These are phyloP conservation scores for Plasmodium knowlesi DNA, from an alignment of 169 alveolate species.

Conservation along the genomic window DNA sequence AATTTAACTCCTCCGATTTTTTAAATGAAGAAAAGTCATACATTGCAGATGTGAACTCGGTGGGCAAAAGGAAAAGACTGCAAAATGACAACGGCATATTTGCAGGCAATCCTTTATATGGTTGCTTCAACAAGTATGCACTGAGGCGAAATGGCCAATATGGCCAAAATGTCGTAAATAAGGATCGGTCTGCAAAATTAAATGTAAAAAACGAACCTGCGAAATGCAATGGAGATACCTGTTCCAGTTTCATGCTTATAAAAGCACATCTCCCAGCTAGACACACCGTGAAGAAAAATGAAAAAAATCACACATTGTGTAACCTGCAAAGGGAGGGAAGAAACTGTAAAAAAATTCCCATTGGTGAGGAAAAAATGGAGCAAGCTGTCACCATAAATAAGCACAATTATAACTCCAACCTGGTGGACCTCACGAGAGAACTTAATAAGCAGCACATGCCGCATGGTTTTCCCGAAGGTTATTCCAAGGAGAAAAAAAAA, in stretches of 20 bases:
- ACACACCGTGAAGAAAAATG: background rate
- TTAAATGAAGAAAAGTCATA: conserved; percentile 30
- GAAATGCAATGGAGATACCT: background rate
- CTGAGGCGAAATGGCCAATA: background rate
- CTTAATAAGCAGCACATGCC: background rate
- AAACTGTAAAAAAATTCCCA: background rate
- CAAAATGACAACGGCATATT: conserved; percentile 1
- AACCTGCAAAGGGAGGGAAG: background rate
- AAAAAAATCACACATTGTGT: background rate
- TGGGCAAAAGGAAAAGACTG: conserved; percentile 3
- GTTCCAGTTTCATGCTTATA: conserved; percentile 25
- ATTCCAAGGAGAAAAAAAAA: background rate
- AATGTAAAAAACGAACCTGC: background rate
- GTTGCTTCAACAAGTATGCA: background rate
- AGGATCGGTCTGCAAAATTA: background rate
- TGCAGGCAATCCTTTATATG: conserved; percentile 17
- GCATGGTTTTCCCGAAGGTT: background rate
- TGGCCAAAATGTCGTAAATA: background rate
- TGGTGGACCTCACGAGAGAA: background rate
- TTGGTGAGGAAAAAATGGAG: background rate
- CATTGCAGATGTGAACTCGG: conserved; percentile 26
- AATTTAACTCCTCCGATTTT: conserved; percentile 2
- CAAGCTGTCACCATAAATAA: background rate
- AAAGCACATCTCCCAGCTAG: background rate
- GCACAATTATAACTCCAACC: background rate